These are phyloP conservation scores for Aspergillus proliferans DNA, from an alignment of 2,329 filamentous ascomycete genomes.

Conservation along the genomic window DNA sequence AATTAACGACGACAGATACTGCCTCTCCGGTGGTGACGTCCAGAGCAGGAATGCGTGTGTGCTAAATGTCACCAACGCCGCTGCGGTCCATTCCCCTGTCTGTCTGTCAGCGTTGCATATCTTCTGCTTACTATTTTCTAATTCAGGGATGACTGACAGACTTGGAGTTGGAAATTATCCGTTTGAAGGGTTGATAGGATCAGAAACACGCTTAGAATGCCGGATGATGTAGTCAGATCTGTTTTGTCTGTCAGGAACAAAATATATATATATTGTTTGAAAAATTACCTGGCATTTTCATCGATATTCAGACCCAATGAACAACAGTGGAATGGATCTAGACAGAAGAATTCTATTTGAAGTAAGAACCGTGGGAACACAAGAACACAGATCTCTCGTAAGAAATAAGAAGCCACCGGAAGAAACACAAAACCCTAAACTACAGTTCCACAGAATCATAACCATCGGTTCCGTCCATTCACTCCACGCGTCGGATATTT, in stretches of 20 bases:
- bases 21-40: not conserved
- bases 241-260: not conserved
- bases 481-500: too few species aligned
- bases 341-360: not conserved
- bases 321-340: not conserved
- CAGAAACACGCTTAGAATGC: not conserved
- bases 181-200: not conserved
- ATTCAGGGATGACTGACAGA: not conserved
- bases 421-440: too few species aligned
- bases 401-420: too few species aligned
- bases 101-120: not conserved
- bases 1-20: not conserved
- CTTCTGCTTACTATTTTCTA: not conserved
- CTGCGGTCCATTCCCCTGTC: not conserved
- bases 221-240: not conserved
- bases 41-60: not conserved
- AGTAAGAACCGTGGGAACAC: not conserved
- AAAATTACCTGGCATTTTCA: not conserved
- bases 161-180: not conserved
- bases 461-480: too few species aligned
- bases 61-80: not conserved
- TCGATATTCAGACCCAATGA: not conserved
- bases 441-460: too few species aligned
- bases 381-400: not conserved
- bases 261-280: not conserved